phyloP scores from a whole-genome alignment of 805 yeast species.

The Alloascoidea hylecoeti region DNA sequence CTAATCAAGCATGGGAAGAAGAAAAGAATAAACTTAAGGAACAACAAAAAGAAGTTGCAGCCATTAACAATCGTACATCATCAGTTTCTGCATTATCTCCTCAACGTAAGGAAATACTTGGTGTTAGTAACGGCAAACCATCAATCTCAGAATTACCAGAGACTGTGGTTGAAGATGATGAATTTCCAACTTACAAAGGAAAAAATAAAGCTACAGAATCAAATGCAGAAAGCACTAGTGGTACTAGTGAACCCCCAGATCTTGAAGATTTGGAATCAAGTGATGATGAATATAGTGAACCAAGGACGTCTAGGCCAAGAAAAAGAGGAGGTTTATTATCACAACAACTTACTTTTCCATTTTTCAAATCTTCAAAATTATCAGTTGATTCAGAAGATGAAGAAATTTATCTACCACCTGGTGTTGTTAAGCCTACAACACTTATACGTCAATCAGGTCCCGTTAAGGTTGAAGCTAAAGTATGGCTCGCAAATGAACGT shows the following conservation, averaged over 20 bases:
- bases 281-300: too few species aligned
- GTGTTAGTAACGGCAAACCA: too few species aligned
- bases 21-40: slow-evolving; percentile 38
- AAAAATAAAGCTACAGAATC: neutral
- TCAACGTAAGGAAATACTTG: neutral
- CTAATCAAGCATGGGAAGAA: slow-evolving; percentile 65
- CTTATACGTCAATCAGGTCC: slow-evolving; percentile 85
- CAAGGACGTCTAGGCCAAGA: neutral
- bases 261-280: too few species aligned
- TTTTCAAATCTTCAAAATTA: slow-evolving; percentile 8
- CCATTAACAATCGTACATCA: neutral
- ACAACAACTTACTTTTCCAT: neutral
- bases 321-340: too few species aligned
- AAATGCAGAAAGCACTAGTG: neutral
- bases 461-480: slow-evolving; percentile 90
- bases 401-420: slow-evolving; percentile 77
- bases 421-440: slow-evolving; percentile 70
- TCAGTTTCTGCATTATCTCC: slow-evolving; percentile 1
- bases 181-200: neutral
- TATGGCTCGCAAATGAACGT: slow-evolving; percentile 97
- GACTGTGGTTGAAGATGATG: neutral
- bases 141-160: neutral
- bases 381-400: slow-evolving; percentile 70
- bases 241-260: too few species aligned
- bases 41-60: slow-evolving; percentile 15